These are phyloP conservation scores for Backusella luteola DNA, from an alignment of 192 early-diverging fungal species.

Conservation along the genomic window DNA sequence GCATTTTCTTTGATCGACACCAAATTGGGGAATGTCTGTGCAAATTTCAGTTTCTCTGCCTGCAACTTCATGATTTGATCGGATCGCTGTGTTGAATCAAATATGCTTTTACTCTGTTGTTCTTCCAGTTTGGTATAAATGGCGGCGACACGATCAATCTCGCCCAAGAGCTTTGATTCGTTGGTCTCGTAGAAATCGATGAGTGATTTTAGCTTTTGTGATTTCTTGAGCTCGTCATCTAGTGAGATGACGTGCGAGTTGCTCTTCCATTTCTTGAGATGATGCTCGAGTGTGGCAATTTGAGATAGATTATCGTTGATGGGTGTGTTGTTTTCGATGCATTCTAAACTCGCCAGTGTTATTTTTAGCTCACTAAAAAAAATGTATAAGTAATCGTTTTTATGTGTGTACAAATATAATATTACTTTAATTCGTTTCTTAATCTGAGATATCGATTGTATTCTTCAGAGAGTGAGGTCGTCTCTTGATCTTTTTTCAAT, in stretches of 20 bases:
- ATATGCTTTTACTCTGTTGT: constrained; percentile 76
- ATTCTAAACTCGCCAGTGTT: not conserved
- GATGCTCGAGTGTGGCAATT: not conserved
- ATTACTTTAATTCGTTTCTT: constrained; percentile 9
- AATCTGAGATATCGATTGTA: not conserved
- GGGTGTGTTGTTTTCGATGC: not conserved
- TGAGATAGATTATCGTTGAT: not conserved
- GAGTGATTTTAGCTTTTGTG: constrained; percentile 3
- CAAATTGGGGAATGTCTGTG: constrained; percentile 77
- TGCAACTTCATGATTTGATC: constrained; percentile 73
- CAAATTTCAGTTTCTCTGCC: constrained; percentile 85
- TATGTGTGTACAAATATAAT: not conserved
- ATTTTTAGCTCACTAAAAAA: not conserved
- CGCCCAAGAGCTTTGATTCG: constrained; percentile 51
- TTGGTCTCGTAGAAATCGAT: constrained; percentile 41
- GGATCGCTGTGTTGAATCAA: constrained; percentile 74
- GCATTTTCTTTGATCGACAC: constrained; percentile 65
- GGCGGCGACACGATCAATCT: constrained; percentile 65
- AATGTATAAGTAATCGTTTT: not conserved
- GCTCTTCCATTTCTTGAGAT: not conserved
- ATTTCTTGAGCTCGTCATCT: not conserved
- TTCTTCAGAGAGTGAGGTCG: constrained; percentile 22
- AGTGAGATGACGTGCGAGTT: not conserved
- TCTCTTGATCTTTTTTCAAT: constrained; percentile 5
- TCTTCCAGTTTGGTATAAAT: constrained; percentile 83